Evolutionary conservation across 1,284 basidiomycete species (phyloP).

Genomic region (Porodaedalea pini): DNA sequence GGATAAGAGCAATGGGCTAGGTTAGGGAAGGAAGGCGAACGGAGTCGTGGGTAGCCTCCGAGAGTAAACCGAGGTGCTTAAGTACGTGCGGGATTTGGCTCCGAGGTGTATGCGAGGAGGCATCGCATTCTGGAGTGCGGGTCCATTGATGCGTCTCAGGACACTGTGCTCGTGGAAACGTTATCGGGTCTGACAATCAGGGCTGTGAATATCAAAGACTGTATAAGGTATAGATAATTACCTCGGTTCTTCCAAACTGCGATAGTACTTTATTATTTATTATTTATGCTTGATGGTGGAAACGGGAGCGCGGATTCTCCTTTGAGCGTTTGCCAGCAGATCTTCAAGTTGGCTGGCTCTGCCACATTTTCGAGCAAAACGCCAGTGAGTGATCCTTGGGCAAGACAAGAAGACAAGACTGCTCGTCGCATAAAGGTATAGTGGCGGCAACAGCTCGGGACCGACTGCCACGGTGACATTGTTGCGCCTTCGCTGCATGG

Average conservation of each 20-base stretch:
- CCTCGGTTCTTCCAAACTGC: not conserved
- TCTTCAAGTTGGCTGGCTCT: not conserved
- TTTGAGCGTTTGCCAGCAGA: not conserved
- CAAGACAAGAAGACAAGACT: not conserved
- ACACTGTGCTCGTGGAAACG: constrained; percentile 14
- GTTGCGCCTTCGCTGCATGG: not conserved
- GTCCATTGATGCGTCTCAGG: constrained; percentile 17
- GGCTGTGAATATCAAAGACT: constrained; percentile 1
- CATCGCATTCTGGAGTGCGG: constrained; percentile 10
- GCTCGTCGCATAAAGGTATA: not conserved
- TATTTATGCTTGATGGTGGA: not conserved
- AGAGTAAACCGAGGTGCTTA: constrained; percentile 21
- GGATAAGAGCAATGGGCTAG: constrained; percentile 9
- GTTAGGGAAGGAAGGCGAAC: constrained; percentile 12
- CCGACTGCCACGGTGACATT: not conserved
- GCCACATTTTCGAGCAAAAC: too few relatives aligned
- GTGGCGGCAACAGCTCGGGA: not conserved
- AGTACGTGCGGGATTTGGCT: constrained; percentile 13
- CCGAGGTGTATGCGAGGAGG: constrained; percentile 20
- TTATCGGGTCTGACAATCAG: constrained; percentile 13
- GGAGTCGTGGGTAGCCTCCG: constrained; percentile 19
- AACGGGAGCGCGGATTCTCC: not conserved
- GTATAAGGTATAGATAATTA: not conserved
- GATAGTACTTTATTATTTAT: not conserved
- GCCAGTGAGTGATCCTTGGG: too few relatives aligned